phyloP scores from a whole-genome alignment of 176 grass and related monocot genomes.

The Zoysia japonica region DNA sequence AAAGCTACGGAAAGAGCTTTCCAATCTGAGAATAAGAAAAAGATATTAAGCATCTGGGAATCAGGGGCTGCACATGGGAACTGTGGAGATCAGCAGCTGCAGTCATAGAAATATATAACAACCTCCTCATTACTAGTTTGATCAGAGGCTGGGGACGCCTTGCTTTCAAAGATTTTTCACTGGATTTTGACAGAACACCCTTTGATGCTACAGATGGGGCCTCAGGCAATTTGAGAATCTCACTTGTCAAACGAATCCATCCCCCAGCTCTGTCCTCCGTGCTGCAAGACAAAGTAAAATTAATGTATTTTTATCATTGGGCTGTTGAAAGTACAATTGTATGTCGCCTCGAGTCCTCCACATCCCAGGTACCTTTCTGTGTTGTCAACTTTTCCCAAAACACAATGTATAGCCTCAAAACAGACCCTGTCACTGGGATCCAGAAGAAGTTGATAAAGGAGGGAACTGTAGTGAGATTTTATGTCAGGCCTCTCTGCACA shows the following conservation, averaged over 20 bases:
- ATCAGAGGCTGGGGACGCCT: conserved; percentile 92
- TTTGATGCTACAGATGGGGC: conserved; percentile 91
- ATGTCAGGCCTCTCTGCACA: conserved; percentile 93
- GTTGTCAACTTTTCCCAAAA: conserved; percentile 94
- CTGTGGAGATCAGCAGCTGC: conserved; percentile 11
- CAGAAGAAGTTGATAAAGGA: conserved; percentile 98
- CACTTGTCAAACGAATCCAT: conserved; percentile 96
- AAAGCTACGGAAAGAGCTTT: conserved; percentile 97
- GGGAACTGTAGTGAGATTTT: conserved; percentile 86
- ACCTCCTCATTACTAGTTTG: conserved; percentile 96
- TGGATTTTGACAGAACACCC: conserved; percentile 63
- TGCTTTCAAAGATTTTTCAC: conserved; percentile 85
- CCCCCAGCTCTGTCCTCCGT: conserved; percentile 94
- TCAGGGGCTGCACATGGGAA: conserved; percentile 7
- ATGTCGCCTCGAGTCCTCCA: not conserved
- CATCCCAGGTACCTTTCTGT: conserved; percentile 67
- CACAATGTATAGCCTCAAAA: conserved; percentile 98
- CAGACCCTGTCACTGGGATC: conserved; percentile 99
- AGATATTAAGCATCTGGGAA: conserved; percentile 36
- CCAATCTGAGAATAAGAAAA: conserved; percentile 60
- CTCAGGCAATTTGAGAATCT: conserved; percentile 98
- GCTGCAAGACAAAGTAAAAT: conserved; percentile 52
- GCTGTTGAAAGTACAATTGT: conserved; percentile 21
- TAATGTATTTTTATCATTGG: not conserved
- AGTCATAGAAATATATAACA: conserved; percentile 33